Base-by-base conservation (phyloP, 768 basidiomycete genomes). In the Boletellus ananas region DNA sequence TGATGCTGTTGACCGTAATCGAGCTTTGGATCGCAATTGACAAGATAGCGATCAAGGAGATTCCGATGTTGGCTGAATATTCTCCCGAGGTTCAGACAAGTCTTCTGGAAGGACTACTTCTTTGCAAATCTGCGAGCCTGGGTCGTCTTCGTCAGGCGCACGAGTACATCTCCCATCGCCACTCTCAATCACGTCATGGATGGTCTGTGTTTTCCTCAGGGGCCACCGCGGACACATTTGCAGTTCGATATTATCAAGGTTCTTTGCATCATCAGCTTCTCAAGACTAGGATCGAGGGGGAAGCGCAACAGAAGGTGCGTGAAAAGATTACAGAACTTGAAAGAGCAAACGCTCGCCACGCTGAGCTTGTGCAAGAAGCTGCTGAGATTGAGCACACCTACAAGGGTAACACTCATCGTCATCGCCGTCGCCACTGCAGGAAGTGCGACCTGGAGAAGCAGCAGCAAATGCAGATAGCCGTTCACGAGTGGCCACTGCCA, bases 401-500 rank as follows among this genome's bases (percentile, higher is more conserved):
- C 10, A 16, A n/a, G n/a, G n/a, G n/a, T n/a, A n/a, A 14, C n/a
- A n/a, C 16, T 13, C 6, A 25, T 27, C 35, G 8, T 3, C 3
- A 36, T 36, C n/a, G 23, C 23, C 1, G n/a, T 6, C 47, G 21
- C 7, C 6, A 36, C 0, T 73, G 70, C 45, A 4, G n/a, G 3
- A 73, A 66, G 47, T 75, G 74, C 41, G 3, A 4, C 1, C 31
- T 67, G 12, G 44, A 65, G 13, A 45, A 34, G 14, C 10, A 58
- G 43, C 58, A 18, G 0, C 12, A 0, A 0, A 55, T 76, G 61
- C 2, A 16, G 0, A 77, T 79, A 25, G 2, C n/a, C 0, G 56
- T 73, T 6, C 66, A 74, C 39, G 79, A 79, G 49, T 77, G 76
- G 76, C 79, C 78, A 0, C 55, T 79, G 34, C 75, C 79, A 0